Evolutionary conservation across 1,284 basidiomycete genomes (phyloP).

Genomic region (Pseudozyma sp.): DNA sequence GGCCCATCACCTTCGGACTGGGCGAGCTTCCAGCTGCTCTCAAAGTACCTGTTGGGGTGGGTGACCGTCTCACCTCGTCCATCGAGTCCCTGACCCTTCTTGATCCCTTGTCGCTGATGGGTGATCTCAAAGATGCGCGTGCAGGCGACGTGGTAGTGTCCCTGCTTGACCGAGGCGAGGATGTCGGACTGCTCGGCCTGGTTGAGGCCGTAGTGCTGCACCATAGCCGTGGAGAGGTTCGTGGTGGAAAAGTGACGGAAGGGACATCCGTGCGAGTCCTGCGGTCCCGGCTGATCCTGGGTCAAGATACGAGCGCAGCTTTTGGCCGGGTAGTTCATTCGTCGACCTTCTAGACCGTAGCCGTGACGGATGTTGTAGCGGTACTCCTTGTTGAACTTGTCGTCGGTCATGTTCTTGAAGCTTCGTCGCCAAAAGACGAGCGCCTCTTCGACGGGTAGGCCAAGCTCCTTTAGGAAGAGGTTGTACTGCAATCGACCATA

Average conservation of each 20-base stretch:
- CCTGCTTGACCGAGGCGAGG: slow-evolving; percentile 80
- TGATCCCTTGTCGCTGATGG: slow-evolving; percentile 78
- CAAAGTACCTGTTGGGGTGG: slow-evolving; percentile 87
- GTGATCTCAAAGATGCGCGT: slow-evolving; percentile 97
- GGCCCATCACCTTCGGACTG: slow-evolving; percentile 15
- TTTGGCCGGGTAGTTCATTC: slow-evolving; percentile 93
- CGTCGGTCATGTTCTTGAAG: slow-evolving; percentile 81
- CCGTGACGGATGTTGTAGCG: slow-evolving; percentile 97
- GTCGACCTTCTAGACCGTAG: slow-evolving; percentile 92
- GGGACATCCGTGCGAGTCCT: slow-evolving; percentile 90
- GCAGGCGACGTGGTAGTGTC: slow-evolving; percentile 95
- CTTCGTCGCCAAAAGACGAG: slow-evolving; percentile 91
- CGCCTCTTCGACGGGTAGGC: slow-evolving; percentile 93
- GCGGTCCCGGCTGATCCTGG: slow-evolving; percentile 78
- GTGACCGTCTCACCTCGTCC: slow-evolving; percentile 88
- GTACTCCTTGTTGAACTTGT: slow-evolving; percentile 98
- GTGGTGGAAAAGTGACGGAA: slow-evolving; percentile 90
- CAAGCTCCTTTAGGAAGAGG: slow-evolving; percentile 89
- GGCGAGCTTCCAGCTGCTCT: slow-evolving; percentile 69
- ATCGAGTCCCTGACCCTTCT: slow-evolving; percentile 85
- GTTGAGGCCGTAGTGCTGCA: slow-evolving; percentile 78
- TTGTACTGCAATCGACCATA: slow-evolving; percentile 91
- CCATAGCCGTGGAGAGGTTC: slow-evolving; percentile 83
- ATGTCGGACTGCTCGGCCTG: slow-evolving; percentile 88
- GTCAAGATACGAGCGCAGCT: slow-evolving; percentile 93